Evolutionary conservation across 2,329 filamentous ascomycete species (phyloP), one percentile per base, ranked within the genome.

Genomic region (Mollisia scopiformis): DNA sequence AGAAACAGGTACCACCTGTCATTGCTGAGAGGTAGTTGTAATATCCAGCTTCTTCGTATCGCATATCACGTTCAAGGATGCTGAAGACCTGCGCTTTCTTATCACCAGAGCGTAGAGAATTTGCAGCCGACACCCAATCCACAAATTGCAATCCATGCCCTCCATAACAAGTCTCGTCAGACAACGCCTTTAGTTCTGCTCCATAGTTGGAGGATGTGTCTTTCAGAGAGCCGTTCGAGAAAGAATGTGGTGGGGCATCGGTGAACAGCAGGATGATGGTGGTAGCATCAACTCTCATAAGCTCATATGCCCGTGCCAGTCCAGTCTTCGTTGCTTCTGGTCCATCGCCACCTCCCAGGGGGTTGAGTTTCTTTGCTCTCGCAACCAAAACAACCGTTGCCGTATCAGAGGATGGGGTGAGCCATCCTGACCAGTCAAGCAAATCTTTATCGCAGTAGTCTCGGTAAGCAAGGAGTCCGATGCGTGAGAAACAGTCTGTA

Each of bases 281-380:
- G 11, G 57, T 65, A 3, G 65, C 63, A 10, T 67, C 62, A 6
- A 46, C 33, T 27, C 65, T 55, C 61, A 66, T 64, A 6, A 66
- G 16, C 11, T 67, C 61, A n/a, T 66, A 67, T 14, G 63, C 61
- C 53, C 59, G 58, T 13, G 63, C 65, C 6, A 67, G 28, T 4
- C 63, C 65, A 6, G 65, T 67, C 37, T 67, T 67, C 1, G 55
- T 66, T 14, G 65, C 65, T 43, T 67, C 65, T 23, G 65, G 63
- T 11, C 60, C 54, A 37, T 66, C 63, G 1, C 61, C 61, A 5
- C 61, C 59, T 7, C 61, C 57, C 2, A 53, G 55, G 11, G 57
- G 55, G 16, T 57, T 27, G 11, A 65, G 35, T 1, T 43, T 35
- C 37, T 57, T 61, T 19, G 59, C 62, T n/a, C 35, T 58, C 16